phyloP scores from a whole-genome alignment of 2,329 filamentous ascomycete genomes.

The Calonectria fujianensis region DNA sequence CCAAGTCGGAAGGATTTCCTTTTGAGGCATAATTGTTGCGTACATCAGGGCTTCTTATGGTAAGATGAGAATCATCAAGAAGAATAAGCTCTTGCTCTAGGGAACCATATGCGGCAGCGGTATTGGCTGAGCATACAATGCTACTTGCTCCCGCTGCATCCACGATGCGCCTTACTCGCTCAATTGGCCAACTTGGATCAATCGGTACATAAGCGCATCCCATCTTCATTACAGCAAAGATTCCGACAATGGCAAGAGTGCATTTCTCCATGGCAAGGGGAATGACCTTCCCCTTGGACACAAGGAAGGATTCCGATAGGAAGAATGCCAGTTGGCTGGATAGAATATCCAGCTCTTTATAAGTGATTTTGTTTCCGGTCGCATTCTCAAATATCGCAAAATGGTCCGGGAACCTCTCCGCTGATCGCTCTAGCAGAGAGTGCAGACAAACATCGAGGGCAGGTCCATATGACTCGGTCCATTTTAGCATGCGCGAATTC shows the following conservation, averaged over 20 bases:
- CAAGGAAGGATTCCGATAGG: neutral
- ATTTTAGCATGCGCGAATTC: neutral
- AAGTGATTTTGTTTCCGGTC: neutral
- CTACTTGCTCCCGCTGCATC: neutral
- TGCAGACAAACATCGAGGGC: neutral
- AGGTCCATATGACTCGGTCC: slow-evolving; percentile 1
- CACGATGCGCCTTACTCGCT: neutral
- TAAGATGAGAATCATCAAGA: neutral
- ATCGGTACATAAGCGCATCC: neutral
- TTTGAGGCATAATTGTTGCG: neutral
- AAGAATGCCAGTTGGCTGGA: neutral
- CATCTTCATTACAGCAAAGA: neutral
- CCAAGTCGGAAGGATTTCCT: neutral
- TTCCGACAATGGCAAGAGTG: neutral
- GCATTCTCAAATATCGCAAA: neutral
- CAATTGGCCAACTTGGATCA: neutral
- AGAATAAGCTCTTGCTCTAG: neutral
- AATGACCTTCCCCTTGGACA: neutral
- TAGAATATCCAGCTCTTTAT: neutral
- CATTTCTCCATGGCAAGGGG: neutral
- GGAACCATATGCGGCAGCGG: neutral
- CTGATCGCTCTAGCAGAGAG: neutral
- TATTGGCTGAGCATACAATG: neutral
- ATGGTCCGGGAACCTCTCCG: neutral
- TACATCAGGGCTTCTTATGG: neutral